Percentiles rank a stretch among this genome's conserved stretches.
Conservation (phyloP, 805 yeast species). For the Wickerhamomyces hampshirensis region DNA sequence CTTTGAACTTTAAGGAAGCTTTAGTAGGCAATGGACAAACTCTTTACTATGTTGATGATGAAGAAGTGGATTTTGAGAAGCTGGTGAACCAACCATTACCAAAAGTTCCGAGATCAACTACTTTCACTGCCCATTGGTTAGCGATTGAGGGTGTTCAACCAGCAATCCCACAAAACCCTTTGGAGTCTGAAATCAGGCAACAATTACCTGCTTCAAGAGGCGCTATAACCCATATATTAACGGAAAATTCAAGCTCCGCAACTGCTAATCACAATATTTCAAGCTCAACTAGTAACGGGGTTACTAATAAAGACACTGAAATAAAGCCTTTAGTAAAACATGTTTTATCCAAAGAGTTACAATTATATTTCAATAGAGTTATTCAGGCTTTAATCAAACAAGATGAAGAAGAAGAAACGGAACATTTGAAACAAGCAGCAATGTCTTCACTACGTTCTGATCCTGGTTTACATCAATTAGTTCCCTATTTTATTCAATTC, state of each 20-base stretch:
- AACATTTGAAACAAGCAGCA: slow-evolving; percentile 67
- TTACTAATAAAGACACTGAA: slow-evolving; percentile 39
- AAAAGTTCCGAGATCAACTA: slow-evolving; percentile 85
- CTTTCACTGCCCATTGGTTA: slow-evolving; percentile 95
- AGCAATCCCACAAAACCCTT: slow-evolving; percentile 92
- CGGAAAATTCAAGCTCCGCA: slow-evolving; percentile 31
- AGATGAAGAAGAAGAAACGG: slow-evolving; percentile 36
- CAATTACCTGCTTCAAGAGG: slow-evolving; percentile 80
- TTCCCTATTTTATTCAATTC: slow-evolving; percentile 94
- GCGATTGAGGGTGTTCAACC: slow-evolving; percentile 99
- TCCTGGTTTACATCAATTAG: slow-evolving; percentile 94
- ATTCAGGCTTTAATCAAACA: slow-evolving; percentile 68
- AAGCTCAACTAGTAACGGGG: neutral
- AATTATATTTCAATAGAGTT: slow-evolving; percentile 87
- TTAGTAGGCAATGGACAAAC: slow-evolving; percentile 90
- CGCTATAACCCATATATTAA: slow-evolving; percentile 64
- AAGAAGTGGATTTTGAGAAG: slow-evolving; percentile 90
- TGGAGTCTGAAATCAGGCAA: slow-evolving; percentile 66
- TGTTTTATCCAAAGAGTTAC: slow-evolving; percentile 89
- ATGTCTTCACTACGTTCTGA: slow-evolving; percentile 80
- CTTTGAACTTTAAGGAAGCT: slow-evolving; percentile 80
- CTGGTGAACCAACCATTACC: slow-evolving; percentile 92
- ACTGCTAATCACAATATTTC: slow-evolving; percentile 9
- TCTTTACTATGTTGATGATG: slow-evolving; percentile 86
- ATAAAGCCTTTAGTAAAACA: slow-evolving; percentile 93